phyloP scores from a whole-genome alignment of 768 basidiomycete species.

The Rhodocollybia butyracea region DNA sequence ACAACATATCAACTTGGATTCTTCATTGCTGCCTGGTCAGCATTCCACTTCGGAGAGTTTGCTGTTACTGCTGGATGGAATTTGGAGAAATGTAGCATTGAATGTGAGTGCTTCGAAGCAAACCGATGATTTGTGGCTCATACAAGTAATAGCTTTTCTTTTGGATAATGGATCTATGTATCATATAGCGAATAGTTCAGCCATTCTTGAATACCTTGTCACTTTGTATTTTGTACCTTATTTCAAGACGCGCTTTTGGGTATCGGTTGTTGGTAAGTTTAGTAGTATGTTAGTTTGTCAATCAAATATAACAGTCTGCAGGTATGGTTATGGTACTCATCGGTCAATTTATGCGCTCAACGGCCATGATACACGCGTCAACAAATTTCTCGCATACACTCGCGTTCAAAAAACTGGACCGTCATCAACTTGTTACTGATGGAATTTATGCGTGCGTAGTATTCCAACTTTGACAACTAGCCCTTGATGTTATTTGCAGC shows the following conservation, averaged over 20 bases:
- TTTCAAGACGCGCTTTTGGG: conserved; percentile 55
- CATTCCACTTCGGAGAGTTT: conserved; percentile 94
- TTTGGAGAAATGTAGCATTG: conserved; percentile 84
- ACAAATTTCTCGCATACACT: conserved; percentile 92
- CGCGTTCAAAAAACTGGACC: conserved; percentile 66
- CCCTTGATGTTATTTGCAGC: conserved; percentile 31
- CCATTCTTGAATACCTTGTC: conserved; percentile 76
- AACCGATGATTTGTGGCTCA: conserved; percentile 2
- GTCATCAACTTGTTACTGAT: conserved; percentile 79
- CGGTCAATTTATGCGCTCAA: conserved; percentile 79
- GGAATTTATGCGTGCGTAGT: conserved; percentile 81
- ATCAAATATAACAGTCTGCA: conserved; percentile 22
- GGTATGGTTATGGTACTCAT: conserved; percentile 61
- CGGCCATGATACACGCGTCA: conserved; percentile 96
- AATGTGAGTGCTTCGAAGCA: conserved; percentile 60
- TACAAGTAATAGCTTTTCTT: conserved; percentile 70
- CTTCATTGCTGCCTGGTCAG: conserved; percentile 79
- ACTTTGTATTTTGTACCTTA: conserved; percentile 65
- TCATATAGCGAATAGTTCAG: conserved; percentile 77
- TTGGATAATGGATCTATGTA: conserved; percentile 88
- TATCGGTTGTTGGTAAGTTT: conserved; percentile 55
- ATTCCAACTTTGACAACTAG: neutral
- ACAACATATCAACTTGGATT: conserved; percentile 75
- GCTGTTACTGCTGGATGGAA: conserved; percentile 97
- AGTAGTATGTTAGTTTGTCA: neutral